Evolutionary conservation across 2,329 filamentous ascomycete species (phyloP).

Genomic region (Cytospora leucostoma): DNA sequence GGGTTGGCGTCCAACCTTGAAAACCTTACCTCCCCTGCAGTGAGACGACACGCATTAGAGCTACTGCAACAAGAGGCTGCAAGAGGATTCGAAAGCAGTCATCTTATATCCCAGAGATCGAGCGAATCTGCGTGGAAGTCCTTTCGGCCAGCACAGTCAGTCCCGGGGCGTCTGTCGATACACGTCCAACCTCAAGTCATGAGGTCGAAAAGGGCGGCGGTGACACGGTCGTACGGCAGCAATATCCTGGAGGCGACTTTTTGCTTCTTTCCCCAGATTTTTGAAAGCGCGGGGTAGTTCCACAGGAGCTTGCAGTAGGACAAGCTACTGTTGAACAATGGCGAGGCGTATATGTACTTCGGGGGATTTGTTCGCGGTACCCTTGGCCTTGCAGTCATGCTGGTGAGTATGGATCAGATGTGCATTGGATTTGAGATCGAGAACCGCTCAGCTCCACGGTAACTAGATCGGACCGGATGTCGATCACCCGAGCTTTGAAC

Average conservation of each 20-base stretch:
- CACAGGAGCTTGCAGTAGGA: slow-evolving; percentile 18
- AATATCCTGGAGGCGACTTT: not conserved
- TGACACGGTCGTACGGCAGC: slow-evolving; percentile 16
- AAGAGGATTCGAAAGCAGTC: not conserved
- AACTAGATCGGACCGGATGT: not conserved
- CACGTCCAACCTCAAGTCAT: not conserved
- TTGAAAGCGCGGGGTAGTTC: slow-evolving; percentile 22
- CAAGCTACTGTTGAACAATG: slow-evolving; percentile 7
- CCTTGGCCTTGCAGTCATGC: not conserved
- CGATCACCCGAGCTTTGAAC: not conserved
- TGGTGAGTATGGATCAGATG: not conserved
- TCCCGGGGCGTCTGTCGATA: not conserved
- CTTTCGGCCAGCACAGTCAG: not conserved
- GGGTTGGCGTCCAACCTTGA: slow-evolving; percentile 12
- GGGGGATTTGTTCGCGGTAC: slow-evolving; percentile 5
- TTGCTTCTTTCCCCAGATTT: slow-evolving; percentile 19
- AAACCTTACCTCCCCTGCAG: not conserved
- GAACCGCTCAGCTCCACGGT: not conserved
- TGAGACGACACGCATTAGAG: slow-evolving; percentile 14
- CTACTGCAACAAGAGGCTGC: slow-evolving; percentile 15
- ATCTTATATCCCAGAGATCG: slow-evolving; percentile 3
- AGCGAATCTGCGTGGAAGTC: not conserved
- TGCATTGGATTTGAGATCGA: not conserved
- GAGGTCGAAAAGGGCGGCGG: slow-evolving; percentile 7
- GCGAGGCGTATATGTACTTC: slow-evolving; percentile 5